phyloP scores from a whole-genome alignment of 2,329 filamentous ascomycete species.

The Pseudocercospora pini-densiflorae region DNA sequence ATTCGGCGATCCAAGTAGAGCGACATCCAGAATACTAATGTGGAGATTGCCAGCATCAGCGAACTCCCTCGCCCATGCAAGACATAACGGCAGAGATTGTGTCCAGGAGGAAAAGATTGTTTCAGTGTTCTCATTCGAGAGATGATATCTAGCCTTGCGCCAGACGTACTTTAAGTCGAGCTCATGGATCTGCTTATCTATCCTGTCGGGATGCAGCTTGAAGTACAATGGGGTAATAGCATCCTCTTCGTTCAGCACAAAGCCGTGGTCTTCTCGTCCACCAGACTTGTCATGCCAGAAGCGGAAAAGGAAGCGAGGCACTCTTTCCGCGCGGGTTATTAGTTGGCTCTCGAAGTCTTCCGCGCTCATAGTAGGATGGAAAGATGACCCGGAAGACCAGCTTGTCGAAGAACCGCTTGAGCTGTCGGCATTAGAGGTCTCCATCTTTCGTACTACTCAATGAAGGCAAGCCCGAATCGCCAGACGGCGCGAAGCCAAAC shows the following conservation, averaged over 20 bases:
- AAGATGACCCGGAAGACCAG: no score
- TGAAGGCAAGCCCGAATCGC: no score
- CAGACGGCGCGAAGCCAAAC: no score
- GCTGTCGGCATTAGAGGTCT: no score
- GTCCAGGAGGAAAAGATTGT: constrained; percentile 2
- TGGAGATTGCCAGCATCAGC: not conserved
- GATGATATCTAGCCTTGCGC: no score
- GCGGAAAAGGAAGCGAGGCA: not conserved
- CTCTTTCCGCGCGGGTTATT: no score
- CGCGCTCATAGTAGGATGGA: no score
- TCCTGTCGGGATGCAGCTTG: not conserved
- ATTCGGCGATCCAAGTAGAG: not conserved
- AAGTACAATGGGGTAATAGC: constrained; percentile 1
- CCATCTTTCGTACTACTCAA: no score
- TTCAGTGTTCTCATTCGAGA: not conserved
- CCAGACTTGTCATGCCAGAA: not conserved
- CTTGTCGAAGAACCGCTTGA: no score
- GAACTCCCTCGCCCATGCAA: not conserved
- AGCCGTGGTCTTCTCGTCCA: not conserved
- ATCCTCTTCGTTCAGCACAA: not conserved
- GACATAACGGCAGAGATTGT: not conserved
- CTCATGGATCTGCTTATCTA: not conserved
- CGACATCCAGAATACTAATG: not conserved
- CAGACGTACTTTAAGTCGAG: not conserved
- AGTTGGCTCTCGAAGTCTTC: no score